These are phyloP conservation scores for Pseudogymnoascus sp. DNA, from an alignment of 2,329 filamentous ascomycete genomes.

Conservation along the genomic window DNA sequence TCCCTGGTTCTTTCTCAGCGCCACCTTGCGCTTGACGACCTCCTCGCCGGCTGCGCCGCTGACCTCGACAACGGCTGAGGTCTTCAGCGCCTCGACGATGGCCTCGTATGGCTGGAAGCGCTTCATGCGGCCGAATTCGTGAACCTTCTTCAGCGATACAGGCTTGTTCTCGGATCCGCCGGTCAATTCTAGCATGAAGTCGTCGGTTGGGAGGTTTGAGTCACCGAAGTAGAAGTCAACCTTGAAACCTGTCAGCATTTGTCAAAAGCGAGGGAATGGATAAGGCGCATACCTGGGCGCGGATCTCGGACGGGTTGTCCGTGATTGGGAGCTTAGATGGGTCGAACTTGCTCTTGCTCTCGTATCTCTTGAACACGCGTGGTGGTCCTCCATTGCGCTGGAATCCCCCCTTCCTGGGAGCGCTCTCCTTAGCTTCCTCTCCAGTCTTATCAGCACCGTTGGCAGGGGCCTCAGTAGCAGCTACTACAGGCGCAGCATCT, in stretches of 20 bases:
- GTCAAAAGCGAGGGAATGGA: constrained; percentile 10
- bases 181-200: constrained; percentile 73
- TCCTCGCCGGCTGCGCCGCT: constrained; percentile 66
- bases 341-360: constrained; percentile 47
- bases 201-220: constrained; percentile 80
- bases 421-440: constrained; percentile 14
- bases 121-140: constrained; percentile 91
- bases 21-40: constrained; percentile 66
- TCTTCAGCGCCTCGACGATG: constrained; percentile 73
- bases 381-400: constrained; percentile 12
- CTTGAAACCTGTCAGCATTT: constrained; percentile 34
- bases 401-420: constrained; percentile 4
- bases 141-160: constrained; percentile 68
- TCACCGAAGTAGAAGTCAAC: constrained; percentile 96
- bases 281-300: constrained; percentile 48
- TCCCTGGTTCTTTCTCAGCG: constrained; percentile 50
- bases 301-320: constrained; percentile 56
- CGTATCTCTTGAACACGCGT: constrained; percentile 23
- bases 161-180: constrained; percentile 75
- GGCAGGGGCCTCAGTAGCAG: background rate
- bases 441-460: constrained; percentile 9
- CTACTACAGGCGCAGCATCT: background rate
- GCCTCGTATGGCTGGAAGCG: constrained; percentile 83
- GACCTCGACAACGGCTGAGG: constrained; percentile 65
- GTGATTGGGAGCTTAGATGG: constrained; percentile 47